phyloP scores from a whole-genome alignment of 305 asterid genomes.

The Solanum hybrid region DNA sequence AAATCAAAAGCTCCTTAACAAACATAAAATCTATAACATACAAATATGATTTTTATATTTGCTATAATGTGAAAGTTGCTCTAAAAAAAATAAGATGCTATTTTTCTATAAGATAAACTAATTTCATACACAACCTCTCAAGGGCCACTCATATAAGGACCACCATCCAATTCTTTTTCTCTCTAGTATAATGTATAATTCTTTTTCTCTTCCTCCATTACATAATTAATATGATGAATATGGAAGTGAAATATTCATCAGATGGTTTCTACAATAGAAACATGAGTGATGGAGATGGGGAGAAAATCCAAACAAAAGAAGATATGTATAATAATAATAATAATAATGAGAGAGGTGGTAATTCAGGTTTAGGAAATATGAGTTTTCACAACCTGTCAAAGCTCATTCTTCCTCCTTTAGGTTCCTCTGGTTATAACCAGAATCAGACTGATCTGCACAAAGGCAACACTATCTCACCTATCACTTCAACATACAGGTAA shows the following conservation, averaged over 20 bases:
- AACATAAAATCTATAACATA: no score
- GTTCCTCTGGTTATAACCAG: conserved; percentile 27
- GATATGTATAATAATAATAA: background rate
- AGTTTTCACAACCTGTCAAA: conserved; percentile 59
- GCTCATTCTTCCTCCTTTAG: conserved; percentile 70
- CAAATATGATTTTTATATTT: no score
- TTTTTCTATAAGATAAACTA: background rate
- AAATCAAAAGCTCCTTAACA: no score
- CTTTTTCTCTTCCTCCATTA: background rate
- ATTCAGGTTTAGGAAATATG: conserved; percentile 26
- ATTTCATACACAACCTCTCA: background rate
- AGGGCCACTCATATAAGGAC: background rate
- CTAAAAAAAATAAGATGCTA: background rate
- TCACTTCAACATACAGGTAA: conserved; percentile 72
- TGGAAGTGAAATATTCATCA: background rate
- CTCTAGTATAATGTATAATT: background rate
- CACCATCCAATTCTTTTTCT: background rate
- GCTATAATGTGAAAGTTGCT: no score
- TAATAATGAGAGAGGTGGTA: background rate
- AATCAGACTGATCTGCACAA: conserved; percentile 8
- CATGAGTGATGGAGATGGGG: background rate
- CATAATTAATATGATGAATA: background rate
- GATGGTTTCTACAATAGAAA: background rate
- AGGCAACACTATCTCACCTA: conserved; percentile 45
- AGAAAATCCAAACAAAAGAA: background rate